These are phyloP conservation scores for Alternaria viburni DNA, from an alignment of 2,329 filamentous ascomycete genomes.

Conservation along the genomic window DNA sequence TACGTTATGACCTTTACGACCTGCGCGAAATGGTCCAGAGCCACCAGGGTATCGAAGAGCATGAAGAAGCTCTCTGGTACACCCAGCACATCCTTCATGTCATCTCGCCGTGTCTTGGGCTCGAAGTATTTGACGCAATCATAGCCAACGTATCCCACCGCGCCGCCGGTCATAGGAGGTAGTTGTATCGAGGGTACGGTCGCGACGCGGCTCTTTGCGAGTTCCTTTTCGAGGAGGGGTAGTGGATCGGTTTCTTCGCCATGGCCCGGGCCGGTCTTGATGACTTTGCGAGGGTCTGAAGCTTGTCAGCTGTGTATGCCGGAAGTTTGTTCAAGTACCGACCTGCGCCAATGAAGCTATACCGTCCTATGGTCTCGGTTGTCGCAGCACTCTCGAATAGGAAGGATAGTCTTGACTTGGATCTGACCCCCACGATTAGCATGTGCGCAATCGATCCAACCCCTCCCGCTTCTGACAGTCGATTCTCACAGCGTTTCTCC, in stretches of 20 bases:
- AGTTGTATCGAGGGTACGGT: constrained; percentile 81
- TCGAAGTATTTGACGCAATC: constrained; percentile 98
- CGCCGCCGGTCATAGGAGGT: constrained; percentile 87
- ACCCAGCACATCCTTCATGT: constrained; percentile 84
- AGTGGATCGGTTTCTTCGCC: constrained; percentile 85
- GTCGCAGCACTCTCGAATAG: constrained; percentile 93
- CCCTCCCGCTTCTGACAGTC: neutral
- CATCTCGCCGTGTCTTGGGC: constrained; percentile 87
- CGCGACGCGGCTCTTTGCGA: constrained; percentile 79
- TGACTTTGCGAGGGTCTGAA: constrained; percentile 71
- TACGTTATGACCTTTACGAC: constrained; percentile 94
- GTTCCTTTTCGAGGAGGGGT: constrained; percentile 79
- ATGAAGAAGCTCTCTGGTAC: constrained; percentile 97
- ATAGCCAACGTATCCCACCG: constrained; percentile 95
- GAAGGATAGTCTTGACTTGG: constrained; percentile 81
- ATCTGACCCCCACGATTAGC: constrained; percentile 43
- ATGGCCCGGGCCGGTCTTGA: constrained; percentile 88
- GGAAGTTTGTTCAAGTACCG: constrained; percentile 38
- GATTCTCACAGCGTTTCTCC: neutral
- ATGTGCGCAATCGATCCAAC: neutral
- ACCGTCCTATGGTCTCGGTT: constrained; percentile 90
- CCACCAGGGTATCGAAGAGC: constrained; percentile 93
- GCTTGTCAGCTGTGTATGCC: constrained; percentile 4
- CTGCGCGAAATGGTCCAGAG: constrained; percentile 93
- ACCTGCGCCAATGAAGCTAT: constrained; percentile 91